Percentiles rank a stretch among this genome's conserved stretches.
phyloP scores from a whole-genome alignment of 345 rosid genomes.

The Citrus cavaleriei region DNA sequence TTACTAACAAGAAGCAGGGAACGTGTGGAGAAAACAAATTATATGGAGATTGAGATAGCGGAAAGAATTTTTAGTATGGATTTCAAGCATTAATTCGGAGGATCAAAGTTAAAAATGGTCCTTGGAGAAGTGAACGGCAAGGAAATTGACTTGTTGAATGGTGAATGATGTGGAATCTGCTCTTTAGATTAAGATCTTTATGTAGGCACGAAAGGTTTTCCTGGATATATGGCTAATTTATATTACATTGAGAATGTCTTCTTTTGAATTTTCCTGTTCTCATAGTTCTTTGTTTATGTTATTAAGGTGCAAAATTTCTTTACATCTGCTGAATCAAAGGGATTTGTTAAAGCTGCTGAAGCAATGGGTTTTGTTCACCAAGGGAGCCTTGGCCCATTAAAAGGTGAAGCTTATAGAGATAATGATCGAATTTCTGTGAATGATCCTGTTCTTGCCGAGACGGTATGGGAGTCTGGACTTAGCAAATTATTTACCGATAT shows the following conservation, averaged over 20 bases:
- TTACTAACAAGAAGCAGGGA: not conserved
- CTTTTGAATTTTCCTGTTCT: not conserved
- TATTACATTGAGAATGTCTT: not conserved
- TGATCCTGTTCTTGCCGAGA: constrained; percentile 63
- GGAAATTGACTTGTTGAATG: not conserved
- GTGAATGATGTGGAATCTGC: not conserved
- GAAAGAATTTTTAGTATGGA: not conserved
- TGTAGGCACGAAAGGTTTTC: not conserved
- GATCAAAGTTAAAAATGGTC: not conserved
- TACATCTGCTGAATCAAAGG: constrained; percentile 60
- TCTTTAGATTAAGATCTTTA: not conserved
- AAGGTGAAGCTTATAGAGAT: constrained; percentile 91
- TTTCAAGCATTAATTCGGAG: not conserved
- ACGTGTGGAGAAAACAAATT: not conserved
- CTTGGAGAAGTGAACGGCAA: not conserved
- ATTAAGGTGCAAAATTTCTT: constrained; percentile 72
- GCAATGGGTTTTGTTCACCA: constrained; percentile 79
- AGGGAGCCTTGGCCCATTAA: constrained; percentile 89
- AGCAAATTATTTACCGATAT: constrained; percentile 55
- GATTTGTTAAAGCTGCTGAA: constrained; percentile 64
- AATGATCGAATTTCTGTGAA: constrained; percentile 70
- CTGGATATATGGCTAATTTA: not conserved
- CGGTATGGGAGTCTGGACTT: constrained; percentile 77
- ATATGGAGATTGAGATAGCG: not conserved
- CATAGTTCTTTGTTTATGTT: constrained; percentile 11